phyloP scores from a whole-genome alignment of 2,329 filamentous ascomycete genomes.

The Ciborinia camelliae region DNA sequence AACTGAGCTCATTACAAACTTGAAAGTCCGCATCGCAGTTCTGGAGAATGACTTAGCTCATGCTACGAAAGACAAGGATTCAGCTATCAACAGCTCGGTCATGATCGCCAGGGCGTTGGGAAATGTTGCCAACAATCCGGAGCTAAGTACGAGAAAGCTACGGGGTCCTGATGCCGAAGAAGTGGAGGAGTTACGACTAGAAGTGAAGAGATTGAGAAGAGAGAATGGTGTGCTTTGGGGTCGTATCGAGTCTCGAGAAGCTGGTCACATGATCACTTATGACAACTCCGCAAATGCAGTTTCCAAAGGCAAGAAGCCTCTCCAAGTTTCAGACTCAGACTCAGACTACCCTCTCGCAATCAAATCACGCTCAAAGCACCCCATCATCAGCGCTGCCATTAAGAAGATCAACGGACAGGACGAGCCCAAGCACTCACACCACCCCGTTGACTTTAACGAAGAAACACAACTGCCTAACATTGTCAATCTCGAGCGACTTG shows the following conservation, averaged over 20 bases:
- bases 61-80: conserved; percentile 25
- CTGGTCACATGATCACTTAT: neutral
- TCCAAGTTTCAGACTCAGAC: neutral
- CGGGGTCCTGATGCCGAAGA: conserved; percentile 2
- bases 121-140: neutral
- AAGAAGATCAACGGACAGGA: neutral
- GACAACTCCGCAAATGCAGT: neutral
- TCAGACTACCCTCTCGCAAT: too few relatives aligned
- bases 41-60: conserved; percentile 30
- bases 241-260: conserved; percentile 11
- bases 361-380: neutral
- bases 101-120: conserved; percentile 21
- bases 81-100: conserved; percentile 20
- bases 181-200: conserved; percentile 22
- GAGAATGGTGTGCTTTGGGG: conserved; percentile 24
- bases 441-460: neutral
- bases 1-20: conserved; percentile 17
- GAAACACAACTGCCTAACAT: neutral
- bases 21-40: conserved; percentile 27
- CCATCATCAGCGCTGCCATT: neutral
- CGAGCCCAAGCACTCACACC: neutral
- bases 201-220: conserved; percentile 25
- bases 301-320: neutral
- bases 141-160: neutral
- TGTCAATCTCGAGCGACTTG: neutral